A percentile compares a stretch with the other conserved stretches of the same genome.
Evolutionary conservation across 129 eudicot species (phyloP).

Genomic region (Glebionis coronaria): DNA sequence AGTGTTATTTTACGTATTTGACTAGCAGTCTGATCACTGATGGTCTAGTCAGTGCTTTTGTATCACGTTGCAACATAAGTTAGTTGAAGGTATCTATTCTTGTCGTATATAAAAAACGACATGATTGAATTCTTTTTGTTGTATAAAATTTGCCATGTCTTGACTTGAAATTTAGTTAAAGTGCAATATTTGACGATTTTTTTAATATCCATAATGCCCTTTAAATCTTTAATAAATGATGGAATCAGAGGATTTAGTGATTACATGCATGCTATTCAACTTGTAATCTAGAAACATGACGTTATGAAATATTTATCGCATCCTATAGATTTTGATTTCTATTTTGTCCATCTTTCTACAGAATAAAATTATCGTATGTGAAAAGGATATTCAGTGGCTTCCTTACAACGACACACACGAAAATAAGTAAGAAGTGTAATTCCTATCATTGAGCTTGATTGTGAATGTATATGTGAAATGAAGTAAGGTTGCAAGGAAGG

Average conservation of each 20-base stretch:
- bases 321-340: not conserved
- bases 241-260: not conserved
- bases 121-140: not conserved
- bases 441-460: conserved; percentile 7
- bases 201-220: not conserved
- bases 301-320: not conserved
- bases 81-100: not conserved
- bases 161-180: not conserved
- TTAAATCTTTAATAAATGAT: not conserved
- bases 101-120: too few species aligned
- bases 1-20: not conserved
- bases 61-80: not conserved
- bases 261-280: not conserved
- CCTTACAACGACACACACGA: conserved; percentile 16
- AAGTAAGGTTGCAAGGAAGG: not conserved
- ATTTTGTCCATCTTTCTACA: not conserved
- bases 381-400: conserved; percentile 53
- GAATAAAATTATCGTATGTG: not conserved
- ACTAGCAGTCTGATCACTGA: conserved; percentile 1
- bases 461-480: not conserved
- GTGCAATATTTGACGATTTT: not conserved
- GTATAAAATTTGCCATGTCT: not conserved
- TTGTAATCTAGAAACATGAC: not conserved
- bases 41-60: not conserved
- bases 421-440: conserved; percentile 23